Evolutionary conservation across 2,329 filamentous ascomycete species (phyloP).

Genomic region (Pezicula carpinea): DNA sequence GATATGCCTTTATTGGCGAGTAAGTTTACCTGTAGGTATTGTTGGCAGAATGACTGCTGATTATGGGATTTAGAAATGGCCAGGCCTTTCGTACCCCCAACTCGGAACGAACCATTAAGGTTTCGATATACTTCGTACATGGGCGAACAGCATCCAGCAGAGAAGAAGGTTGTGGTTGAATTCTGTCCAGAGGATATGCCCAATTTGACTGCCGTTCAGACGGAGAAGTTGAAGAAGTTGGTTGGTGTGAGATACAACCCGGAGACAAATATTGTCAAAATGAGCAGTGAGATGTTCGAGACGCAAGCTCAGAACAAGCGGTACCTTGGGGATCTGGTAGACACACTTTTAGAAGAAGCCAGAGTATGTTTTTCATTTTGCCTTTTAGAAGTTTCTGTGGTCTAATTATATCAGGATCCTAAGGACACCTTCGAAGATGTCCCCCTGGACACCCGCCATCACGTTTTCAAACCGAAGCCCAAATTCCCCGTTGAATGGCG

Average conservation of each 20-base stretch:
- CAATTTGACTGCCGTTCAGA: slow-evolving; percentile 61
- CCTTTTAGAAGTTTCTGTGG: background rate
- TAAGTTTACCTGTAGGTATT: slow-evolving; percentile 44
- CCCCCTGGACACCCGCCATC: slow-evolving; percentile 83
- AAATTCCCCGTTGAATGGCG: slow-evolving; percentile 81
- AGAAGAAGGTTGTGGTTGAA: slow-evolving; percentile 91
- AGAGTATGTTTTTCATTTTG: slow-evolving; percentile 43
- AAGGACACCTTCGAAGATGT: slow-evolving; percentile 83
- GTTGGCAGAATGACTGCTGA: slow-evolving; percentile 8
- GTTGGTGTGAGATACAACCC: slow-evolving; percentile 85
- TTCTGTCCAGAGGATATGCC: slow-evolving; percentile 72
- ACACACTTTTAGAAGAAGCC: slow-evolving; percentile 68
- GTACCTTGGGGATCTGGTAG: slow-evolving; percentile 77
- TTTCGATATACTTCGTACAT: slow-evolving; percentile 98
- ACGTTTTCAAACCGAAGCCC: slow-evolving; percentile 61
- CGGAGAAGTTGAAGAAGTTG: slow-evolving; percentile 81
- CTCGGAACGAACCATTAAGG: slow-evolving; percentile 65
- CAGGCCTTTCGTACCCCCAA: slow-evolving; percentile 73
- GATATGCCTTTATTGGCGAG: slow-evolving; percentile 89
- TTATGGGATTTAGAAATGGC: slow-evolving; percentile 59
- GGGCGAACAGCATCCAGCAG: slow-evolving; percentile 86
- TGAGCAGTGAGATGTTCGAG: slow-evolving; percentile 85
- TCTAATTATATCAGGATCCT: slow-evolving; percentile 46
- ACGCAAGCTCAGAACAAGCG: slow-evolving; percentile 95
- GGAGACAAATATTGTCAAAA: slow-evolving; percentile 72